Evolutionary conservation across 2,329 filamentous ascomycete genomes (phyloP), one percentile per base, ranked within the genome.

Genomic region (Botrytis tulipae): DNA sequence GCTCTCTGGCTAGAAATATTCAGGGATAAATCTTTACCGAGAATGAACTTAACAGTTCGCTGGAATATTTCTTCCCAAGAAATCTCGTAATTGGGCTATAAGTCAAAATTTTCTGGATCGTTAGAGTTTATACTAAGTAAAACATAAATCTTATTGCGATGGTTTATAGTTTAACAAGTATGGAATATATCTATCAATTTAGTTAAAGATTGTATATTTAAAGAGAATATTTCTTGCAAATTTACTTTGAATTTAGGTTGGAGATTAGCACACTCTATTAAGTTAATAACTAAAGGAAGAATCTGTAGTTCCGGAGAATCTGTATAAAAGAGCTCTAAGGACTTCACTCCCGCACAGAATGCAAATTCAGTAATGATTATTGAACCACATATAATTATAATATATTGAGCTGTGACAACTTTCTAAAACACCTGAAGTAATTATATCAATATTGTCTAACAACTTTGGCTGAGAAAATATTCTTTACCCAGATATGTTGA

Each of bases 401-500:
- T 0, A 40, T 65, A 0, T 40, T 1, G 62, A 6, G 40, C 62
- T 1, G 22, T 3, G 20, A 20, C 25, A 46, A 29, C n/a, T 4
- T 65, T 40, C 37, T 65, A 25, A 20, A 65, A 40, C 1, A 65
- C 40, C 62, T 65, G 7, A 7, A 65, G 10, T 32, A 3, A 46
- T 0, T 0, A 12, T 12, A 9, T 48, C 22, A 25, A 48, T 0
- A 48, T 25, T 4, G 22, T 25, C 1, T 25, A 12, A 0, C 20
- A 25, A 48, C 9, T 48, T 0, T 12, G 3, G 1, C 22, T 48
- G 3, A 25, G 46, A 48, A 20, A 25, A 20, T 25, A 5, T 42
- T 63, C 1, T 40, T 65, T 6, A 65, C 62, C 62, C 62, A 65
- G 40, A 65, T 65, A 12, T 40, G 40, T 5, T 29, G 35, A 0